Evolutionary conservation across 2,329 filamentous ascomycete genomes (phyloP).

Genomic region (Colletotrichum sp.): DNA sequence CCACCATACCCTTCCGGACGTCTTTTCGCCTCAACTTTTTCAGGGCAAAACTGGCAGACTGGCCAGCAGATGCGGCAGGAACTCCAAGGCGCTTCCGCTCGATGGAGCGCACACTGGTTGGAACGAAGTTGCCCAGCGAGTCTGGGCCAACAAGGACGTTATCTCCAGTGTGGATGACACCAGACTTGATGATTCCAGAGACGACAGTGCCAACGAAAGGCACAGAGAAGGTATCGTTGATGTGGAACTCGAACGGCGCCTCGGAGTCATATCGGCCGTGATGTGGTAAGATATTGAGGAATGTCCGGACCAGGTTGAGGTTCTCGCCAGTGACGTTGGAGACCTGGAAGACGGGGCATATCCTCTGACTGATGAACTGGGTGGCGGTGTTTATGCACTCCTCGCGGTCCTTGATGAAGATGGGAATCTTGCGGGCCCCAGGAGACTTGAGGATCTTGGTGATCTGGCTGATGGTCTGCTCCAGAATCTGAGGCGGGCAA

Average conservation of each 20-base stretch:
- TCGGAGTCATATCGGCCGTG: constrained; percentile 90
- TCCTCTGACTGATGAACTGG: constrained; percentile 93
- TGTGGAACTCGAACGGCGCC: constrained; percentile 89
- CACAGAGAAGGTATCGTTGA: constrained; percentile 98
- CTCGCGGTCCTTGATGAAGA: constrained; percentile 90
- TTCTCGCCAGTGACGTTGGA: constrained; percentile 96
- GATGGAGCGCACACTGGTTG: constrained; percentile 88
- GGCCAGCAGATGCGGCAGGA: constrained; percentile 85
- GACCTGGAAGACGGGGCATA: constrained; percentile 97
- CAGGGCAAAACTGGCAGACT: constrained; percentile 90
- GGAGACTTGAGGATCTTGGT: constrained; percentile 93
- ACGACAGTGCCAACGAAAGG: constrained; percentile 97
- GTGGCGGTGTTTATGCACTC: constrained; percentile 95
- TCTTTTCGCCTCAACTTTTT: constrained; percentile 89
- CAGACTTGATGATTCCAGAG: constrained; percentile 88
- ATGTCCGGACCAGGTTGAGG: constrained; percentile 87
- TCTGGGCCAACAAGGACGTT: constrained; percentile 89
- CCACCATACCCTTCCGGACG: constrained; percentile 97
- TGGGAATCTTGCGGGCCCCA: constrained; percentile 91
- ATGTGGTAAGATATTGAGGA: constrained; percentile 93
- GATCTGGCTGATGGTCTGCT: constrained; percentile 91
- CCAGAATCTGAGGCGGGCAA: constrained; percentile 91
- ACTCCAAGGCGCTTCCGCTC: constrained; percentile 93
- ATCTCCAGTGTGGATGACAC: constrained; percentile 90
- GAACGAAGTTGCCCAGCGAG: constrained; percentile 85